Evolutionary conservation across 148 eudicot species (phyloP), one percentile per base, ranked within the genome.

Genomic region (Arctostaphylos glauca): DNA sequence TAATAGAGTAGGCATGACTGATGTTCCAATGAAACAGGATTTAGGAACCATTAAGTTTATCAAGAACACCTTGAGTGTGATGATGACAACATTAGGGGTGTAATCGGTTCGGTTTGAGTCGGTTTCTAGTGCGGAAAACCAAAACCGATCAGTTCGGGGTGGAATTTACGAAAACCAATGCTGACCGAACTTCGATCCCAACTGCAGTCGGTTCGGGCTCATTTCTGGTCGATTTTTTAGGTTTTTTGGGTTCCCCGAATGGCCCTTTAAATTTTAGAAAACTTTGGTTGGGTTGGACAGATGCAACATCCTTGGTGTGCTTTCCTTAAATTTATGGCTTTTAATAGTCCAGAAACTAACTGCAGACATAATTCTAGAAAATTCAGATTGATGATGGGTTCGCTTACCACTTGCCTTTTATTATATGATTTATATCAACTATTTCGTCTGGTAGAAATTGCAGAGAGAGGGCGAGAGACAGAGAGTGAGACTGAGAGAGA

Each of bases 271-370:
- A 31, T n/a, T 58, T 10, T 10, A 3, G 52, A 46, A 78, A 9
- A 8, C 38, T n/a, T 21, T 60, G 18, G 43, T 46, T 50, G 50
- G 55, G 74, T 7, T 70, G 23, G 54, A 16, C 21, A 41, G 55
- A 23, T 48, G 44, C 46, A 49, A 21, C 62, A 0, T 23, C 82
- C 74, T 31, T 64, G 21, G 38, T 47, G 74, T 66, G 73, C 75
- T 80, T 64, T 66, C 46, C 55, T 47, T 64, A 48, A 73, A 66
- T 80, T 79, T 80, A 46, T 80, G 58, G 74, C 48, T 14, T 78
- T 78, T 56, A 19, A 9, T 52, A 3, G 48, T 43, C 59, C 59
- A 25, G 6, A 25, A 49, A 23, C 23, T 49, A 15, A 19, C 47
- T 5, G 48, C 12, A 79, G 47, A 8, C 19, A 7, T 52, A 21